phyloP scores from a whole-genome alignment of 768 basidiomycete species.

The Russula virescens region DNA sequence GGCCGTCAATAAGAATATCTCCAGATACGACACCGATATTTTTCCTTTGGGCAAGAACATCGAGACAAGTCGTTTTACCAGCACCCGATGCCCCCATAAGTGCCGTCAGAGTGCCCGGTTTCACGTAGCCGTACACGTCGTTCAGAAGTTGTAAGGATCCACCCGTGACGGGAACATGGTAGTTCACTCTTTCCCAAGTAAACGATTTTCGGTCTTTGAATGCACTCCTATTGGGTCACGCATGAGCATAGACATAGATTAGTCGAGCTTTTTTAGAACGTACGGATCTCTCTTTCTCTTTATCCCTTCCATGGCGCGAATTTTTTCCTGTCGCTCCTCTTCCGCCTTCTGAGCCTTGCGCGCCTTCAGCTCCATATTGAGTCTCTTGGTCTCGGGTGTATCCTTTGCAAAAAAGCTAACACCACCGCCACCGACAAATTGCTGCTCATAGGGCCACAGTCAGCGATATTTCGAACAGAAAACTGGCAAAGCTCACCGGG shows the following conservation, averaged over 20 bases:
- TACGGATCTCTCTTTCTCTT: slow-evolving; percentile 51
- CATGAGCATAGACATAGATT: not conserved
- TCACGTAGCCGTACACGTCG: slow-evolving; percentile 74
- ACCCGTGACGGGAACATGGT: slow-evolving; percentile 64
- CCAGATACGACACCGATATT: slow-evolving; percentile 66
- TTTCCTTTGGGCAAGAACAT: slow-evolving; percentile 70
- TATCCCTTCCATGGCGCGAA: slow-evolving; percentile 20
- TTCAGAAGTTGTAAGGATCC: slow-evolving; percentile 61
- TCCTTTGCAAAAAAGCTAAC: slow-evolving; percentile 59
- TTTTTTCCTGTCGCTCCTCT: slow-evolving; percentile 31
- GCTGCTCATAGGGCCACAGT: slow-evolving; percentile 18
- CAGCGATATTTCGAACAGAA: slow-evolving; percentile 25
- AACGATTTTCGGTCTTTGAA: slow-evolving; percentile 47
- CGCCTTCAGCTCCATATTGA: slow-evolving; percentile 48
- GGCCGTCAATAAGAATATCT: slow-evolving; percentile 60
- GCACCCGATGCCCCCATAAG: slow-evolving; percentile 86
- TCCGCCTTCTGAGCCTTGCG: slow-evolving; percentile 36
- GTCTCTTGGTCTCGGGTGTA: slow-evolving; percentile 44
- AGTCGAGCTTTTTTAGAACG: slow-evolving; percentile 25
- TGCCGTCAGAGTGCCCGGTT: slow-evolving; percentile 71
- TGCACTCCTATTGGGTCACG: not conserved
- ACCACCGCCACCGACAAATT: slow-evolving; percentile 60
- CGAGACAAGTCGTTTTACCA: slow-evolving; percentile 73
- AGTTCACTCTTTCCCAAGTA: slow-evolving; percentile 79
- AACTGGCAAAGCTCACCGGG: slow-evolving; percentile 39